These are phyloP conservation scores for Zasmidium angulare DNA, from an alignment of 2,329 filamentous ascomycete genomes.

Conservation along the genomic window DNA sequence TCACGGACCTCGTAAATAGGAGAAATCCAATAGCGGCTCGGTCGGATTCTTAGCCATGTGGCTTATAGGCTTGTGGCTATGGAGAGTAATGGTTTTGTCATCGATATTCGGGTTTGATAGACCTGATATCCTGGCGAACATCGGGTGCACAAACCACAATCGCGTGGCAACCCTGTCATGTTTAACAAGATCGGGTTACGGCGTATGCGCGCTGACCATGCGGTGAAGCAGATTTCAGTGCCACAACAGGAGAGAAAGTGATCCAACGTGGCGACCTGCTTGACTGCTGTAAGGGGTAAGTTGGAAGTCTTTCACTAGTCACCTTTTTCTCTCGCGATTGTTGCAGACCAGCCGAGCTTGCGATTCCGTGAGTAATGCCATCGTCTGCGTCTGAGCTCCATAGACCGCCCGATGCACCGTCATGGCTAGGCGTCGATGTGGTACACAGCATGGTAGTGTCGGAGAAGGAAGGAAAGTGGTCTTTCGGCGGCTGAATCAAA, in stretches of 20 bases:
- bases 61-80: not conserved
- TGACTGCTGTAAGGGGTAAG: not conserved
- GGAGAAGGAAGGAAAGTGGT: not conserved
- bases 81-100: not conserved
- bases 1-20: not conserved
- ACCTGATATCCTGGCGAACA: not conserved
- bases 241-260: not conserved
- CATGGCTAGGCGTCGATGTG: not conserved
- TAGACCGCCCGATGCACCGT: not conserved
- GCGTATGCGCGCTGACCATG: not conserved
- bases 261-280: not conserved
- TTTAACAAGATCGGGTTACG: not conserved
- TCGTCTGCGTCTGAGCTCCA: not conserved
- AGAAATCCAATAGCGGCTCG: not conserved
- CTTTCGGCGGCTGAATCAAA: not conserved
- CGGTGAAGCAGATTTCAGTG: not conserved
- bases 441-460: too few relatives aligned
- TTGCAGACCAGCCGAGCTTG: not conserved
- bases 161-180: not conserved
- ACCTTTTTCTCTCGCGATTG: too few relatives aligned
- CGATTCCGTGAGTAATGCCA: not conserved
- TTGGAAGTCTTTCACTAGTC: too few relatives aligned
- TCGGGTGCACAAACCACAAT: not conserved
- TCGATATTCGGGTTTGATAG: not conserved
- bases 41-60: not conserved